Evolutionary conservation across 164 flowering plant species (phyloP).

Genomic region (Euptelea pleiosperma): DNA sequence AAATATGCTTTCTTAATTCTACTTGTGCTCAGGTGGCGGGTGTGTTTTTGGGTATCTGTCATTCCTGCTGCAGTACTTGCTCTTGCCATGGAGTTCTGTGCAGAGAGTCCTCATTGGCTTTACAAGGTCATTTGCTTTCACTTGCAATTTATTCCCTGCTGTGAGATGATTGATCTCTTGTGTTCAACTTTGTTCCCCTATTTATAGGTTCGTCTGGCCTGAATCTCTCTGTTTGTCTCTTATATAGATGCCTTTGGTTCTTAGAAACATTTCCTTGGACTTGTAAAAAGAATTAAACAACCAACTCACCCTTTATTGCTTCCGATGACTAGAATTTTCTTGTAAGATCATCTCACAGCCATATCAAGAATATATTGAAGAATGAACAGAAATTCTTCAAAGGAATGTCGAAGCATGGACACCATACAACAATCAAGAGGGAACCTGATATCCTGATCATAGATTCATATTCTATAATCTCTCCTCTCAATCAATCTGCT

Average conservation of each 20-base stretch:
- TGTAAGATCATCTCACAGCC: too few species aligned
- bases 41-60: conserved; percentile 88
- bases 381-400: too few species aligned
- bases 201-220: not conserved
- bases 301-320: not conserved
- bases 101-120: conserved; percentile 92
- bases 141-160: not conserved
- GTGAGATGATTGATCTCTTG: conserved; percentile 4
- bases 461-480: not conserved
- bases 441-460: not conserved
- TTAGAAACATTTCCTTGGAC: not conserved
- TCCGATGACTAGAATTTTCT: too few species aligned
- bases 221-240: too few species aligned
- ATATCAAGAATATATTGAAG: too few species aligned
- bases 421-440: too few species aligned
- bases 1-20: conserved; percentile 4
- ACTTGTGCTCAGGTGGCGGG: conserved; percentile 72
- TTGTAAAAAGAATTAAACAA: not conserved
- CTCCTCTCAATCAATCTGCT: not conserved
- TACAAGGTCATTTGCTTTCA: conserved; percentile 55
- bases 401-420: too few species aligned
- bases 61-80: conserved; percentile 81
- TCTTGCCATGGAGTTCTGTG: conserved; percentile 76
- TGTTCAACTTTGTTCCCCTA: not conserved
- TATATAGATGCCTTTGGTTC: too few species aligned